Evolutionary conservation across 2,329 filamentous ascomycete species (phyloP).

Genomic region (Pezicula carpinea): DNA sequence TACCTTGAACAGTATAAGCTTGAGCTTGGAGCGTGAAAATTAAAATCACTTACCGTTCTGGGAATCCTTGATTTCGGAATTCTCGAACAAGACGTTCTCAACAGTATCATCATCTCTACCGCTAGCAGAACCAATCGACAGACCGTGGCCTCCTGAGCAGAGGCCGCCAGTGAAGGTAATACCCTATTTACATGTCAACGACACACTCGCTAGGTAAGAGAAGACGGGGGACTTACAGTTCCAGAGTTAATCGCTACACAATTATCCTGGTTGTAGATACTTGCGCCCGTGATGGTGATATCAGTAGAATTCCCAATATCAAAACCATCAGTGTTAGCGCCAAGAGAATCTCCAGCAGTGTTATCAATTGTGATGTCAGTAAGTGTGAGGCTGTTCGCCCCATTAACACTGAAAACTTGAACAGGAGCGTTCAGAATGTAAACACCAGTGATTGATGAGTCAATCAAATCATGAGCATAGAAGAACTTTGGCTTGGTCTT

Average conservation of each 20-base stretch:
- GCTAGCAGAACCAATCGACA: slow-evolving; percentile 53
- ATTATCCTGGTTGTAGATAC: slow-evolving; percentile 53
- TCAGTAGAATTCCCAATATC: slow-evolving; percentile 39
- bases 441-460: slow-evolving; percentile 42
- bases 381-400: slow-evolving; percentile 37
- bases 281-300: slow-evolving; percentile 43
- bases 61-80: slow-evolving; percentile 41
- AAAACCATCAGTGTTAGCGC: slow-evolving; percentile 50
- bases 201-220: slow-evolving; percentile 35
- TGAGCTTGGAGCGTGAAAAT: neutral
- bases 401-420: slow-evolving; percentile 35
- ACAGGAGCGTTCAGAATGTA: slow-evolving; percentile 50
- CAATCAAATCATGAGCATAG: slow-evolving; percentile 43
- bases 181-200: slow-evolving; percentile 30
- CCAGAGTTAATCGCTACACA: slow-evolving; percentile 54
- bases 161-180: slow-evolving; percentile 15
- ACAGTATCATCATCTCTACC: slow-evolving; percentile 48
- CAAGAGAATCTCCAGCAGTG: slow-evolving; percentile 42
- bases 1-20: slow-evolving; percentile 39
- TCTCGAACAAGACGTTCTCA: slow-evolving; percentile 41
- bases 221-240: slow-evolving; percentile 17
- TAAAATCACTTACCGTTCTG: slow-evolving; percentile 39
- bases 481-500: slow-evolving; percentile 61
- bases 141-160: slow-evolving; percentile 33
- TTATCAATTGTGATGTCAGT: slow-evolving; percentile 51